Base-by-base conservation (phyloP, 768 basidiomycete genomes). In the Leucocoprinus leucothites region DNA sequence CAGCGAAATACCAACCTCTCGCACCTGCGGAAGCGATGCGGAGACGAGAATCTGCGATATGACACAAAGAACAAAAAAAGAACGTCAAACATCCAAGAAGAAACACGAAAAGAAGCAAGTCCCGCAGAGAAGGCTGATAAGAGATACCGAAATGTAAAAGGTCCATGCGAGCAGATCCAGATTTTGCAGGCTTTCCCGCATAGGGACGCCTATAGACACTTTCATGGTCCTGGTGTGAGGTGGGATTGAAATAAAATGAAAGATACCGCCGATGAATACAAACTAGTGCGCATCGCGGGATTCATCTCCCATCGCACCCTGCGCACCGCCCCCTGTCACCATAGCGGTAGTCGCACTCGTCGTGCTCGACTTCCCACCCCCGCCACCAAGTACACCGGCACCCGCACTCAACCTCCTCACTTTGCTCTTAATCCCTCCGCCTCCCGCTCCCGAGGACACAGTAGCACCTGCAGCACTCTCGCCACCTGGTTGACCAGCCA, bases 331-430 rank as follows among this genome's bases (percentile, higher is more conserved):
- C 16, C 38, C 38, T n/a, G 14, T 38, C 16, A n/a, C 38, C 9
- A 13, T 38, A 38, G 3, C 16, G 16, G 6, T 38, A 6, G 38
- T 8, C 11, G 16, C 14, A 16, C 28, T 9, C 9, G 45, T 25
- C 28, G 43, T 19, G n/a, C 22, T 34, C 25, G 48, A 50, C 42
- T 50, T 51, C n/a, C 48, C 44, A 21, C 58, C 54, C 16, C 48
- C 45, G n/a, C 53, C 54, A 16, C 50, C 45, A 22, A 57, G 49
- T 31, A 59, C 60, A 36, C 58, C 57, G 16, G 74, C 77, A 54
- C 74, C 74, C 36, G 72, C 69, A 56, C 81, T 81, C 62, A 73
- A 57, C 54, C 80, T 67, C 67, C 81, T 75, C 53, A 71, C 76
- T 65, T 80, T 78, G 38, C 64, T 66, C 67, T 77, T 79, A 64